Base-by-base conservation (phyloP, 306 rosid species). In the Crotalaria pallida region DNA sequence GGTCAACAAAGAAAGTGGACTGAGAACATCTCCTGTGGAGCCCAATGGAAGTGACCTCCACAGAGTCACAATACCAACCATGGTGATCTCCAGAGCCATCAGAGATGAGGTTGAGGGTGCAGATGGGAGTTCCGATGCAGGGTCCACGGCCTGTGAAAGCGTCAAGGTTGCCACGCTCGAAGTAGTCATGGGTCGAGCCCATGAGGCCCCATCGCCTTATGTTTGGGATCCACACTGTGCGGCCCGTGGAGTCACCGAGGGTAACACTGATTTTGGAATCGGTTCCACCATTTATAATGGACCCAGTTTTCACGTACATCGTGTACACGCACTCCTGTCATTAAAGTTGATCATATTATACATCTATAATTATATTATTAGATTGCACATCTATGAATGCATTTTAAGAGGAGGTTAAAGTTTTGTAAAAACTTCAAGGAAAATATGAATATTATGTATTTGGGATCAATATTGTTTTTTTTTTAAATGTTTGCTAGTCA, bases 241-340 rank as follows among this genome's bases (percentile, higher is more conserved):
- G 11, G 21, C 49, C 78, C 9, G 36, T 58, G 0, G 40, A 43
- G 6, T 79, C 83, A 1, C 58, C 31, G 0, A 79, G 66, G 2
- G 52, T 43, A 6, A 73, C 29, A 22, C 79, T 60, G 16, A 79
- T 73, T 0, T 44, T 52, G 16, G 83, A 23, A 44, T 79, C 67
- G 6, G 79, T 73, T 50, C 83, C 83, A 1, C 38, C 62, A 12
- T 52, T 73, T 26, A 73, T 59, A 33, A 67, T 68, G 0, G 83
- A 79, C 2, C 76, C 83, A 0, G 79, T 79, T 48, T 79, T 79
- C 15, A 73, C 79, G 55, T 29, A 73, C 11, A 73, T 2, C 6
- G 76, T 79, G n/a, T 79, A 79, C 3, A 79, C 72, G 4, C 83
- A 79, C 16, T 73, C 63, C 74, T 49, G 58, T 49, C n/a, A n/a